These are phyloP conservation scores for Tilletia walkeri DNA, from an alignment of 1,284 basidiomycete genomes.

Conservation along the genomic window DNA sequence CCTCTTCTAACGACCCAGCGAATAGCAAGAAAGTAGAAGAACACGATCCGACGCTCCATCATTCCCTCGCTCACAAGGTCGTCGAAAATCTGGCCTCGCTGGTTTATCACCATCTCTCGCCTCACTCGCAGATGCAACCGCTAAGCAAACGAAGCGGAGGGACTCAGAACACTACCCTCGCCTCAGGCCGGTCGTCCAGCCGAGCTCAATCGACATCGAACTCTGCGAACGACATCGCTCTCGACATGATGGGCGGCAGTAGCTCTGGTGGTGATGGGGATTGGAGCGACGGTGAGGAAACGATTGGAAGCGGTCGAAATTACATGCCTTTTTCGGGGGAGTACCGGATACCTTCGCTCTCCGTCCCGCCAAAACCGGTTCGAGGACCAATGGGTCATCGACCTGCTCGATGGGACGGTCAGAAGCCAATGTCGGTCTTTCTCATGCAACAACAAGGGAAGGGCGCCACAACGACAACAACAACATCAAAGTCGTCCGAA, in stretches of 20 bases:
- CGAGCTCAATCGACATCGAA: constrained; percentile 16
- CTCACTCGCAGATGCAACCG: constrained; percentile 46
- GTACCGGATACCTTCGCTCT: constrained; percentile 19
- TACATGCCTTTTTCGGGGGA: constrained; percentile 20
- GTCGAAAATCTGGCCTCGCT: constrained; percentile 39
- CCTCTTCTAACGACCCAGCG: not conserved
- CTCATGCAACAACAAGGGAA: not conserved
- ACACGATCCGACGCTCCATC: not conserved
- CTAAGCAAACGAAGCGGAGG: not conserved
- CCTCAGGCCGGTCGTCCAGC: constrained; percentile 16
- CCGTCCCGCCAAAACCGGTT: constrained; percentile 25
- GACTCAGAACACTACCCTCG: not conserved
- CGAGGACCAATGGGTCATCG: constrained; percentile 27
- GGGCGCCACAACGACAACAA: not conserved
- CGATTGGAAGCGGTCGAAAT: not conserved
- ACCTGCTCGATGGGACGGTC: constrained; percentile 31
- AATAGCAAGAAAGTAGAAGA: constrained; percentile 15
- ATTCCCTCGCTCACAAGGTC: constrained; percentile 32
- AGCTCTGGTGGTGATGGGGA: not conserved
- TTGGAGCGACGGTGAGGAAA: not conserved
- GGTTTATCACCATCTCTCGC: constrained; percentile 50
- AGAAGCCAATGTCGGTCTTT: constrained; percentile 22
- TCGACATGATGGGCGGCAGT: constrained; percentile 17
- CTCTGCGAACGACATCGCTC: constrained; percentile 26
- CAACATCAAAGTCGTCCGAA: not conserved